These are phyloP conservation scores for Pythium biforme DNA, from an alignment of 352 stramenopile species.

Conservation along the genomic window DNA sequence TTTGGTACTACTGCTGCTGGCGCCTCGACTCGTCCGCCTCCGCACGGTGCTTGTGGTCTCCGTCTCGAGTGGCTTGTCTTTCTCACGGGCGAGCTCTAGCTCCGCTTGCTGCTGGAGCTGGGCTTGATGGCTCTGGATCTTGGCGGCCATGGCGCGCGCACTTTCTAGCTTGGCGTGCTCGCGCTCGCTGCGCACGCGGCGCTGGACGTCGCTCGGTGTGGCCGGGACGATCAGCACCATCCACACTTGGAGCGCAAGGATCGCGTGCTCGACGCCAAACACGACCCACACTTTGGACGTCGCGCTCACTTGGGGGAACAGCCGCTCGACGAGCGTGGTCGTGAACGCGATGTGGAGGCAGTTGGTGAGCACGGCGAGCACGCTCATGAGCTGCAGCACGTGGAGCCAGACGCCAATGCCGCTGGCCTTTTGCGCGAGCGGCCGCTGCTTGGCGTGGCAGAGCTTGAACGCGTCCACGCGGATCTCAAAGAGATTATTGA, in stretches of 20 bases:
- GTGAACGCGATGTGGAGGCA: slow-evolving; percentile 92
- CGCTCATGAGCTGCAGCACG: slow-evolving; percentile 94
- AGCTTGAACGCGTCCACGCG: slow-evolving; percentile 95
- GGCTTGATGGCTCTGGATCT: slow-evolving; percentile 26
- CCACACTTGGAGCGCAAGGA: slow-evolving; percentile 66
- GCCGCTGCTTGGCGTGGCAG: slow-evolving; percentile 89
- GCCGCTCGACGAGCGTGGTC: slow-evolving; percentile 62
- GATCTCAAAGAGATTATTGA: slow-evolving; percentile 94
- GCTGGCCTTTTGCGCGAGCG: slow-evolving; percentile 91
- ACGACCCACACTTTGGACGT: slow-evolving; percentile 78
- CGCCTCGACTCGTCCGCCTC: slow-evolving; percentile 6
- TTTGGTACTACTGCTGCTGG: not conserved
- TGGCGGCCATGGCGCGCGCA: slow-evolving; percentile 53
- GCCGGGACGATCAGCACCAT: slow-evolving; percentile 57
- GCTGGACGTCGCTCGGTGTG: slow-evolving; percentile 50
- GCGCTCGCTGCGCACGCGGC: slow-evolving; percentile 49
- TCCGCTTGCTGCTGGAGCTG: no score
- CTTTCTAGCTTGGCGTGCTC: slow-evolving; percentile 73
- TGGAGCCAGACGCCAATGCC: slow-evolving; percentile 88
- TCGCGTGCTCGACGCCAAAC: slow-evolving; percentile 68
- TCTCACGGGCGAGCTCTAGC: no score
- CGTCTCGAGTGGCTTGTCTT: no score
- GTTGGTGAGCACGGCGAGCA: slow-evolving; percentile 95
- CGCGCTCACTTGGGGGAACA: slow-evolving; percentile 30
- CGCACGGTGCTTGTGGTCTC: not conserved